Evolutionary conservation across 768 basidiomycete genomes (phyloP).

Genomic region (Kwoniella dendrophila): DNA sequence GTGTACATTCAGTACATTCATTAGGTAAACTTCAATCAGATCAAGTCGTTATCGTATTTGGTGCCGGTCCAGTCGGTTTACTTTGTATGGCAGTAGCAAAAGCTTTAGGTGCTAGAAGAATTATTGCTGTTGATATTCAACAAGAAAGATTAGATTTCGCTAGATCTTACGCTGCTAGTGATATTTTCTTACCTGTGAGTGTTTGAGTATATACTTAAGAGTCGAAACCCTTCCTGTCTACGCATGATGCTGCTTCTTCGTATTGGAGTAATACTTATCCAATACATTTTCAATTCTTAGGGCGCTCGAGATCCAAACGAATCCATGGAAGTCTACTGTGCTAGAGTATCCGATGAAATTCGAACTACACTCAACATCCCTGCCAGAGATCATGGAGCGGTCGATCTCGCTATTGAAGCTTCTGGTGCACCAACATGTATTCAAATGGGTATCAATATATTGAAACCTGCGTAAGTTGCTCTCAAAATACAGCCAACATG

Average conservation of each 20-base stretch:
- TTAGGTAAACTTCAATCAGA: conserved; percentile 69
- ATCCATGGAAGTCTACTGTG: conserved; percentile 19
- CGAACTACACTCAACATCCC: conserved; percentile 65
- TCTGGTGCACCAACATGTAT: conserved; percentile 90
- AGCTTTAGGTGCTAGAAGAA: conserved; percentile 80
- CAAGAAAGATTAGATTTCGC: conserved; percentile 80
- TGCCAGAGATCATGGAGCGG: conserved; percentile 68
- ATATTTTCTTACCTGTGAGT: conserved; percentile 57
- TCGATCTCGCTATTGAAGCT: conserved; percentile 87
- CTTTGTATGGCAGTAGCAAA: conserved; percentile 93
- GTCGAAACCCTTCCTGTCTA: no score
- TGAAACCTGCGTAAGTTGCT: conserved; percentile 62
- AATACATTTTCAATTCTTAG: conserved; percentile 1
- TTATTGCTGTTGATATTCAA: conserved; percentile 69
- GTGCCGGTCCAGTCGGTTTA: conserved; percentile 74
- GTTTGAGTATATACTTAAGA: no score
- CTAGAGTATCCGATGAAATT: conserved; percentile 20
- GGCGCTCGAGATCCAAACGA: conserved; percentile 20
- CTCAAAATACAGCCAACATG: not conserved
- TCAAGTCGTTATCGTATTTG: conserved; percentile 66
- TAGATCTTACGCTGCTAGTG: conserved; percentile 77
- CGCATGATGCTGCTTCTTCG: no score
- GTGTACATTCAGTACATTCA: conserved; percentile 78
- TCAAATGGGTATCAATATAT: conserved; percentile 75
- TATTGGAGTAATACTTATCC: no score